Base-by-base conservation (phyloP, 2,329 filamentous ascomycete genomes). In the Colletotrichum sojae region DNA sequence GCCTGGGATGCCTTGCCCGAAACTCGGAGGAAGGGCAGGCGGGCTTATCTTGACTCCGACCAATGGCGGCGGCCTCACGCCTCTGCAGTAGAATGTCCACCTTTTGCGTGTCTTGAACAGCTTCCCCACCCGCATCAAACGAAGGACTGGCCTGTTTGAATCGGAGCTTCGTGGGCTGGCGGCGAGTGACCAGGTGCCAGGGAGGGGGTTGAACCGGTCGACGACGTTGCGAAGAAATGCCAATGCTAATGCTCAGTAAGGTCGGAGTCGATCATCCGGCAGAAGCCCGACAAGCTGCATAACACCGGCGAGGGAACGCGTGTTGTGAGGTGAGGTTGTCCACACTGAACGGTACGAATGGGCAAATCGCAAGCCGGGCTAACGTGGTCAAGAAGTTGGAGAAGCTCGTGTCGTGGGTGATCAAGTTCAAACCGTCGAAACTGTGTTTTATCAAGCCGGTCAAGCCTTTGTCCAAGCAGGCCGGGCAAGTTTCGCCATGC, bases 81-180 rank as follows among this genome's bases (percentile, higher is more conserved):
- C 49, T 60, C 55, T 55, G 62, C 40, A 40, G 36, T 43, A 55
- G 48, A 51, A 27, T 66, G 55, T 55, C 31, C 60, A 55, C 27
- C 31, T 55, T 56, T 56, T 43, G 15, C 13, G 31, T 51, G 45
- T 60, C 66, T 60, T 61, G 51, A 51, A 36, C 48, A 39, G 49
- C 6, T 22, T 36, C 66, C 58, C 54, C 54, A 55, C 62, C 55
- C 46, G 66, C 55, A 39, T 60, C 61, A 55, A 52, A 53, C 60
- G 27, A 58, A 39, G 45, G 31, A 64, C 53, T 55, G 55, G 22
- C 22, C 31, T 60, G 66, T 69, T 60, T 69, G 62, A 66, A 49
- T 59, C 66, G 51, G 54, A 51, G 43, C 66, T 60, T 69, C 15
- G 62, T n/a, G 45, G 55, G 27, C 36, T 56, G 45, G 36, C 22